Conservation (phyloP, 768 basidiomycete species). For the Hortiboletus flavorubellus region DNA sequence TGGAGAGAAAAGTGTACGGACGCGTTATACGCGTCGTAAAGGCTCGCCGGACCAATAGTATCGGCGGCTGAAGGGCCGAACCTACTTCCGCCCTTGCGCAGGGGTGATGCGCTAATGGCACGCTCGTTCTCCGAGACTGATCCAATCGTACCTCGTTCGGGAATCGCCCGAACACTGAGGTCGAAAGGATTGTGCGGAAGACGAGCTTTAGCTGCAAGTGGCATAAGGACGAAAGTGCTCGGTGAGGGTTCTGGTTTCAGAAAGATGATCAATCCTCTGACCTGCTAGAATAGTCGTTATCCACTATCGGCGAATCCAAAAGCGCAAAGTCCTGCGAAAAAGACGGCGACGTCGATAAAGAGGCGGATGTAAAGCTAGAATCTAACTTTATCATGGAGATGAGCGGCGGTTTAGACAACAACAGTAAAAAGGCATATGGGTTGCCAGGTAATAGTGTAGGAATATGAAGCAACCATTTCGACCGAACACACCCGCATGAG, state of each 20-base stretch:
- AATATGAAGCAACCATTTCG: background rate
- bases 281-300: background rate
- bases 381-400: background rate
- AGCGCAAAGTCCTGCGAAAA: background rate
- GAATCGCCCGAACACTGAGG: background rate
- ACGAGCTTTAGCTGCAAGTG: background rate
- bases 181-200: background rate
- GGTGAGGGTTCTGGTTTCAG: background rate
- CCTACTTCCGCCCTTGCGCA: background rate
- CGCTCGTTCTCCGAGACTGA: background rate
- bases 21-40: background rate
- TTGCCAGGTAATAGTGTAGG: background rate
- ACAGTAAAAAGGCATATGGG: background rate
- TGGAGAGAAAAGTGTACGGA: background rate
- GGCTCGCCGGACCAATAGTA: background rate
- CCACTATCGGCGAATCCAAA: background rate
- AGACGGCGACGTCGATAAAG: slow-evolving; percentile 2
- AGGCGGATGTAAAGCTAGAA: background rate
- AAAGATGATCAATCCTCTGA: background rate
- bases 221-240: background rate
- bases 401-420: background rate
- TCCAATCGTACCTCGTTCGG: background rate
- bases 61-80: background rate
- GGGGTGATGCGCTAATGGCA: background rate
- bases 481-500: slow-evolving; percentile 1